A percentile compares a stretch with the other conserved stretches of the same genome.
Evolutionary conservation across 1,139 yeast genomes (phyloP).

Genomic region (Diutina siamensis): DNA sequence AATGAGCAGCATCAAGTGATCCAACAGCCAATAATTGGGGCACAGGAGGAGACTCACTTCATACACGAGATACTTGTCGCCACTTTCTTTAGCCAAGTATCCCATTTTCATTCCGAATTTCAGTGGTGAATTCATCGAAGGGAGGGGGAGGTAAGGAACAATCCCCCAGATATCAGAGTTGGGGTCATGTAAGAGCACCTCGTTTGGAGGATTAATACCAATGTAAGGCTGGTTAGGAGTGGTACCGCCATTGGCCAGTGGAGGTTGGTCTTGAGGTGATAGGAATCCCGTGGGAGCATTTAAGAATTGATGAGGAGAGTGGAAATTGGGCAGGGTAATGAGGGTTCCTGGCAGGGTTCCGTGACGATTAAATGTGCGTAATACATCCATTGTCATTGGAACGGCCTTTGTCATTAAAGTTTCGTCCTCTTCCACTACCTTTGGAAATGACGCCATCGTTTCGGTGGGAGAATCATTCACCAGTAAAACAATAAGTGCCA

Average conservation of each 20-base stretch:
- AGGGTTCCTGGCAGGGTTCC: neutral
- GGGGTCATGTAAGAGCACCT: conserved; percentile 35
- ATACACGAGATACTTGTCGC: conserved; percentile 24
- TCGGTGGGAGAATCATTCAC: neutral
- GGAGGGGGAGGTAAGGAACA: conserved; percentile 48
- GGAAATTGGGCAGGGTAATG: conserved; percentile 13
- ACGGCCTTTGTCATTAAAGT: neutral
- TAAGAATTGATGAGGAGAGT: conserved; percentile 29
- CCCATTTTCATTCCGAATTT: conserved; percentile 65
- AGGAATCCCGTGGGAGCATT: conserved; percentile 25
- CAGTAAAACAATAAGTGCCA: conserved; percentile 53
- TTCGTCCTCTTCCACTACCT: neutral
- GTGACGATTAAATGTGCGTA: neutral
- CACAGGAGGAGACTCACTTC: conserved; percentile 64
- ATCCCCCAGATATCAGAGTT: conserved; percentile 42
- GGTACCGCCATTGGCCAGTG: conserved; percentile 13
- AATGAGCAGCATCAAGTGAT: conserved; percentile 45
- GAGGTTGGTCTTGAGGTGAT: conserved; percentile 18
- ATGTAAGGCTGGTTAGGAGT: conserved; percentile 7
- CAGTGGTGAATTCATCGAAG: conserved; percentile 60
- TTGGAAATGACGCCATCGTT: neutral
- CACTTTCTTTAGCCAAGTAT: conserved; percentile 35
- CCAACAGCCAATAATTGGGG: conserved; percentile 47
- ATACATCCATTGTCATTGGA: neutral
- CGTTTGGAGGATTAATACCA: conserved; percentile 10